Base-by-base conservation (phyloP, 306 rosid genomes). In the Hippophae gyantsensis region DNA sequence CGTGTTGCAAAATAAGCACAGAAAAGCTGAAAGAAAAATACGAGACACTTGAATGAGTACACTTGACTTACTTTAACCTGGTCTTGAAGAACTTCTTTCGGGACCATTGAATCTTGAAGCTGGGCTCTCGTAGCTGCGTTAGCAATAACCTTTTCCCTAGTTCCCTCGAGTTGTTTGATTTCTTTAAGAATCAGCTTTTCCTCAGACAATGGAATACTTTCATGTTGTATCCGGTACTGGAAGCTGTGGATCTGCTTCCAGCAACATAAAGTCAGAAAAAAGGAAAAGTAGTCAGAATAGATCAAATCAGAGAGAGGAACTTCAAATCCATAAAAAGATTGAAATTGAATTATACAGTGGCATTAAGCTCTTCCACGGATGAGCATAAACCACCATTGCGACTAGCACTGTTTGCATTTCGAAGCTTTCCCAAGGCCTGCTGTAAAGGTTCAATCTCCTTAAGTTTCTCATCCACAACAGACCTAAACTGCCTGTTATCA, bases 131-230 rank as follows among this genome's bases (percentile, higher is more conserved):
- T 54, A 63, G 95, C 81, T 66, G 86, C 90, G 76, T 86, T 84
- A 41, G 97, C 95, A 65, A 84, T 14, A 68, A 93, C 99, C 54
- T 86, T 76, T 52, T 79, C 87, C 82, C 97, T 84, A 48, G 99
- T 93, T 62, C 85, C 87, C 73, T 93, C 99, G 62, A 93, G 94
- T 70, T 84, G 95, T 72, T 84, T 93, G 57, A 93, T 93, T 59
- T 93, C 99, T 66, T 86, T 85, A 66, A 93, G 83, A 54, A 93
- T 47, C 71, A 82, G 89, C 77, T 89, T 93, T 72, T 93, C 99
- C 83, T 93, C 99, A 0, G 81, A 6, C 76, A 93, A 72, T 1
- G 95, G 79, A 72, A 93, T 93, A 79, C 97, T 93, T 81, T 93
- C 99, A 7, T 93, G 99, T 64, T 93, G 99, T 43, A 93, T 93